Evolutionary conservation across 768 basidiomycete species (phyloP).

Genomic region (Leccinum barrowsii): DNA sequence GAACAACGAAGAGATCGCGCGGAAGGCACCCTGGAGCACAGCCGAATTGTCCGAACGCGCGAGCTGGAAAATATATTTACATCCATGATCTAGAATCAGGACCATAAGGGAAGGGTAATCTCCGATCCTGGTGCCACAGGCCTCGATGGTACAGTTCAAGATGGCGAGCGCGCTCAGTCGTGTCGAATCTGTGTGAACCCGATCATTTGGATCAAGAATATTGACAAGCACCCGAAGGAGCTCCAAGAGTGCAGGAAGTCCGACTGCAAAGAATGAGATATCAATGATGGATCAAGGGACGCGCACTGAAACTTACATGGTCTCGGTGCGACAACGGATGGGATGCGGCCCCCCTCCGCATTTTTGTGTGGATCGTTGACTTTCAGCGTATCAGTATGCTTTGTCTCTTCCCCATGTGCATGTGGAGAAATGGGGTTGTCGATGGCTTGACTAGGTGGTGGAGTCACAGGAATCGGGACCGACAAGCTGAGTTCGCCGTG

Average conservation of each 20-base stretch:
- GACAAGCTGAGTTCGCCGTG: slow-evolving; percentile 62
- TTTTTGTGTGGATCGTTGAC: background rate
- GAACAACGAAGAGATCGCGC: slow-evolving; percentile 85
- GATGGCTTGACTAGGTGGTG: slow-evolving; percentile 17
- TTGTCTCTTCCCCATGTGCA: slow-evolving; percentile 9
- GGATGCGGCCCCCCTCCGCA: slow-evolving; percentile 34
- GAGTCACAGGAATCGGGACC: slow-evolving; percentile 39
- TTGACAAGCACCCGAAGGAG: slow-evolving; percentile 92
- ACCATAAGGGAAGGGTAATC: slow-evolving; percentile 73
- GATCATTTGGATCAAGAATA: slow-evolving; percentile 91
- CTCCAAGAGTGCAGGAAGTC: slow-evolving; percentile 88
- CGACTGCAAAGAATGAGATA: slow-evolving; percentile 46
- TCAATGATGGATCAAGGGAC: background rate
- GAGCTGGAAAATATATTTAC: slow-evolving; percentile 96
- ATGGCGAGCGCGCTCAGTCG: slow-evolving; percentile 84
- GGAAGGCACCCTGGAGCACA: slow-evolving; percentile 76
- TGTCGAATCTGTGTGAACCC: slow-evolving; percentile 94
- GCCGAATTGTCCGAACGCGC: slow-evolving; percentile 84
- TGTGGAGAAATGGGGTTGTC: slow-evolving; percentile 12
- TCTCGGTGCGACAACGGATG: slow-evolving; percentile 13
- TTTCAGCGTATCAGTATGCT: background rate
- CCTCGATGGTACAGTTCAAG: slow-evolving; percentile 84
- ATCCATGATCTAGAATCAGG: slow-evolving; percentile 83
- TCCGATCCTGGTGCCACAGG: slow-evolving; percentile 74
- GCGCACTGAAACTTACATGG: slow-evolving; percentile 20